phyloP scores from a whole-genome alignment of 768 basidiomycete genomes.

The Holtermanniella nyarrowii region DNA sequence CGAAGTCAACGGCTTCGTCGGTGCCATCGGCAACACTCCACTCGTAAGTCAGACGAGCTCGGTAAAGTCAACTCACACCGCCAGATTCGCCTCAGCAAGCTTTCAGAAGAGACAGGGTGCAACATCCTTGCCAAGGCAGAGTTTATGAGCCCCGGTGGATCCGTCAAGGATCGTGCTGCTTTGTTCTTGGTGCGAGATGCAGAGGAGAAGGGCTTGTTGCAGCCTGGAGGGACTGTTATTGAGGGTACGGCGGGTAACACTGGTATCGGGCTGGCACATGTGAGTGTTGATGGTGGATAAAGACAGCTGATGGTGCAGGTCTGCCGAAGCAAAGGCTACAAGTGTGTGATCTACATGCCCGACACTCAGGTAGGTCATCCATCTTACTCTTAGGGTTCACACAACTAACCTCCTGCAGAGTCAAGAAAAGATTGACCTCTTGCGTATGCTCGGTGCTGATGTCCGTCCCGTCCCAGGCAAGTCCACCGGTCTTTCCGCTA shows the following conservation, averaged over 20 bases:
- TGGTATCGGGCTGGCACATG: conserved; percentile 69
- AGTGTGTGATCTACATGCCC: conserved; percentile 99
- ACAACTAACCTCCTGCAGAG: conserved; percentile 48
- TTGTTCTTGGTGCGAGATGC: conserved; percentile 77
- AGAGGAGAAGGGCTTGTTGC: conserved; percentile 73
- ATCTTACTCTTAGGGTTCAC: no score
- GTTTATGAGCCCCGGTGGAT: conserved; percentile 96
- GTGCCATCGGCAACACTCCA: conserved; percentile 87
- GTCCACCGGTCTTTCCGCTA: conserved; percentile 3
- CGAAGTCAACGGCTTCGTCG: conserved; percentile 60
- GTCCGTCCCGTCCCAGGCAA: conserved; percentile 81
- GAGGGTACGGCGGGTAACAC: conserved; percentile 99
- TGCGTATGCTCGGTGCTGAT: conserved; percentile 94
- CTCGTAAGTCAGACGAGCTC: conserved; percentile 49
- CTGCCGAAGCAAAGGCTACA: conserved; percentile 83
- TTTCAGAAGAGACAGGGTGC: conserved; percentile 73
- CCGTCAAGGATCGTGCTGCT: conserved; percentile 94
- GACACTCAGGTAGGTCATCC: conserved; percentile 59
- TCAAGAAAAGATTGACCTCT: conserved; percentile 95
- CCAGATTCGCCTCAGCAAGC: conserved; percentile 69
- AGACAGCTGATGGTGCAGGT: conserved; percentile 52
- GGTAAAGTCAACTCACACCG: background rate
- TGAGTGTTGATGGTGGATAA: background rate
- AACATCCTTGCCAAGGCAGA: conserved; percentile 92
- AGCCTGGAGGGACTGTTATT: conserved; percentile 90